Percentiles rank a stretch among this genome's conserved stretches.
Conservation (phyloP, 139 green algal genomes). For the Closterium sp. region DNA sequence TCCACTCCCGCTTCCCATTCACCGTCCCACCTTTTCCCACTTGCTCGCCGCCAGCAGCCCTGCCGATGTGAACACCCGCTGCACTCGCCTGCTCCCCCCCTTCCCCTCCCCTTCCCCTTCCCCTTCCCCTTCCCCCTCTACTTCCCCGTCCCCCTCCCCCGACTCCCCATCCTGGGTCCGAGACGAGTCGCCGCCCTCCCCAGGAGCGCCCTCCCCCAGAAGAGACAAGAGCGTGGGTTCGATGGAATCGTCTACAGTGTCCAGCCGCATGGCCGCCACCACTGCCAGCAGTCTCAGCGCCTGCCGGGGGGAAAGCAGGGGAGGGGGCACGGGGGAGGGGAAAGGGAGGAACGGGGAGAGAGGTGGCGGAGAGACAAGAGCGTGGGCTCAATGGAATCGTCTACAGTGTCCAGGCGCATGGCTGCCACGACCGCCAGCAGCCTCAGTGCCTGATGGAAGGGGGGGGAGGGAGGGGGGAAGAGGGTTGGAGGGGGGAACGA, state of each 20-base stretch:
- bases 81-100: not conserved
- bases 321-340: not conserved
- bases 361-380: conserved; percentile 2
- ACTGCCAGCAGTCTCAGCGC: conserved; percentile 26
- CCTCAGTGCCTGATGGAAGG: conserved; percentile 3
- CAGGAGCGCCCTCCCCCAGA: conserved; percentile 6
- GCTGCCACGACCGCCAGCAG: conserved; percentile 37
- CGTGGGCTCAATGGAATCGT: conserved; percentile 11
- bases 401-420: conserved; percentile 10
- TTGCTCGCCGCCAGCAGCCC: not conserved
- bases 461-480: not conserved
- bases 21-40: not conserved
- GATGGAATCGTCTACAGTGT: conserved; percentile 17
- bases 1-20: too few species aligned
- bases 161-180: not conserved
- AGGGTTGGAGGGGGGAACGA: not conserved
- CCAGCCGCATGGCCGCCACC: conserved; percentile 22
- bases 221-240: conserved; percentile 7
- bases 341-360: not conserved
- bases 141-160: not conserved
- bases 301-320: not conserved
- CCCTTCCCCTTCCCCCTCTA: not conserved
- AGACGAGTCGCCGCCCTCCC: not conserved
- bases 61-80: not conserved
- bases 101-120: not conserved